These are phyloP conservation scores for Penicillium egyptiacum DNA, from an alignment of 495 filamentous ascomycete species.

Conservation along the genomic window DNA sequence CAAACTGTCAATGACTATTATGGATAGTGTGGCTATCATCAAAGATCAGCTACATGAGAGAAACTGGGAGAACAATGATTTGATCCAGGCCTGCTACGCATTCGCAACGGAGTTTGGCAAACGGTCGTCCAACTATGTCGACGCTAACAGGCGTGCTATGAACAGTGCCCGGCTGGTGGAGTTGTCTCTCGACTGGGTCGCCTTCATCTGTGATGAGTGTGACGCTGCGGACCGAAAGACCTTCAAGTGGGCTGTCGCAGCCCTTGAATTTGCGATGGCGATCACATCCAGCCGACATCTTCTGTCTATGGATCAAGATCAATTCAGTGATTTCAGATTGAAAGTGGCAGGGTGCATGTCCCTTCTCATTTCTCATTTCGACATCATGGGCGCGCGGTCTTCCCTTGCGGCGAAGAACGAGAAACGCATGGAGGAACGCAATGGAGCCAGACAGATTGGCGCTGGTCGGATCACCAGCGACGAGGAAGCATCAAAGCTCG, in stretches of 20 bases:
- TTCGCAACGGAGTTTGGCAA: constrained; percentile 98
- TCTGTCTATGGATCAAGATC: constrained; percentile 77
- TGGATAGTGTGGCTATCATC: constrained; percentile 96
- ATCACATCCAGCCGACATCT: constrained; percentile 94
- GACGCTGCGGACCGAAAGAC: constrained; percentile 92
- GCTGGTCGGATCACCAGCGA: constrained; percentile 79
- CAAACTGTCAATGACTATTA: constrained; percentile 96
- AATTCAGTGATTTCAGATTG: constrained; percentile 74
- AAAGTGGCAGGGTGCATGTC: constrained; percentile 99
- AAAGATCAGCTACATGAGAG: constrained; percentile 69
- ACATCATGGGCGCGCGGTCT: constrained; percentile 96
- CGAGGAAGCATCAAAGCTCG: constrained; percentile 72
- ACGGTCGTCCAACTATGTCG: constrained; percentile 88
- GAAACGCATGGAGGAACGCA: constrained; percentile 73
- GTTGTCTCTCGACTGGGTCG: constrained; percentile 93
- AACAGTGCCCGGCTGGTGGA: constrained; percentile 94
- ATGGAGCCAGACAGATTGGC: constrained; percentile 70
- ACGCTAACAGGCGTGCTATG: constrained; percentile 88
- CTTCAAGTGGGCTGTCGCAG: constrained; percentile 94
- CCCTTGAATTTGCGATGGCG: constrained; percentile 93
- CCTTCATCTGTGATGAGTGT: constrained; percentile 97
- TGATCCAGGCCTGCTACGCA: constrained; percentile 98
- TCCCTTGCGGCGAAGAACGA: constrained; percentile 91
- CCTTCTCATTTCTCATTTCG: constrained; percentile 94
- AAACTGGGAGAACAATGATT: constrained; percentile 85